Base-by-base conservation (phyloP, 176 grass and related monocot genomes). In the barley (Hordeum vulgare) region DNA sequence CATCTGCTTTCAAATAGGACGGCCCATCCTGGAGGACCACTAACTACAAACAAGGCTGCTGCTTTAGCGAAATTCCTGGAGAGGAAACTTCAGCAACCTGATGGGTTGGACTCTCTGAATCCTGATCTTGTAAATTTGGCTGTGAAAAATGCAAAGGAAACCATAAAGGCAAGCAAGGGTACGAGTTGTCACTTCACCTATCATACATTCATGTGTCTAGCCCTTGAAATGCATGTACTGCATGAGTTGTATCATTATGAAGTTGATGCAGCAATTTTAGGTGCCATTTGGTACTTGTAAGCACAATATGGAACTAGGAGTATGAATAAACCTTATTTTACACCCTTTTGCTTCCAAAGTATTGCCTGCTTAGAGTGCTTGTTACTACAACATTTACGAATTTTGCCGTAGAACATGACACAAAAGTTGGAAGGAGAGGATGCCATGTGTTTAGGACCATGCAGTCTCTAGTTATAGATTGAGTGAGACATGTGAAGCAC, bases 41-140 rank as follows among this genome's bases (percentile, higher is more conserved):
- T 99, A 74, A 96, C 89, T 53, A 99, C 96, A 75, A 96, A 99
- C 80, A 99, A 99, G 87, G 96, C 96, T 87, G 93, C 93, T n/a
- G 93, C 96, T 35, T 89, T 99, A 78, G 96, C 91, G 20, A 99
- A 96, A 72, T 99, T 99, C 81, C 91, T 99, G 2, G 93, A 99
- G 91, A 92, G 96, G 78, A 99, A 99, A 78, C 93, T 99, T 49
- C 93, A 94, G 86, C 87, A 94, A 40, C 91, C 96, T 81, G 93
- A 96, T 87, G 93, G 91, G 44, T 64, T 99, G 65, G 89, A 90
- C 33, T 92, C 91, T 61, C 76, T 99, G 45, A 86, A 99, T 79
- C 89, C 96, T 1, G 90, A 94, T 76, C 89, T 92, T 93, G 83
- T 99, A 80, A 90, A 99, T 51, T 11, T 92, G 25, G 96, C 93